A percentile compares a stretch with the other conserved stretches of the same genome.
Evolutionary conservation across 129 eudicot genomes (phyloP).

Genomic region (Escallonia rubra): DNA sequence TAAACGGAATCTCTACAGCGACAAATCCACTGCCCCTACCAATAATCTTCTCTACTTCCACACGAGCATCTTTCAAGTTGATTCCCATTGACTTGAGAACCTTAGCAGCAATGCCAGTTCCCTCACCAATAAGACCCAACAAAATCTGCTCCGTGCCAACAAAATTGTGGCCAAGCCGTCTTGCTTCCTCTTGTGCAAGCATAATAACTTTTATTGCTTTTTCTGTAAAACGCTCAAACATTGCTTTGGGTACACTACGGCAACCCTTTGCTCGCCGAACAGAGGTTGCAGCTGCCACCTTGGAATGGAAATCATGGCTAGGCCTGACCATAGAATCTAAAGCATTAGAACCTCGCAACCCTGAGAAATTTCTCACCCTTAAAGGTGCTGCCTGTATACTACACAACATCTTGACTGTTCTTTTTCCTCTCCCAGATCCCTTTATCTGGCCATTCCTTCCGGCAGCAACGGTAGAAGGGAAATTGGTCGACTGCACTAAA

Average conservation of each 20-base stretch:
- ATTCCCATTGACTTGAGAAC: constrained; percentile 93
- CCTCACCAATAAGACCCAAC: constrained; percentile 86
- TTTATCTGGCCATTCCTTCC: constrained; percentile 36
- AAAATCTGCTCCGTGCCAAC: constrained; percentile 84
- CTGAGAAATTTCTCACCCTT: constrained; percentile 44
- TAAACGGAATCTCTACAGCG: constrained; percentile 86
- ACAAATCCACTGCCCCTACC: constrained; percentile 96
- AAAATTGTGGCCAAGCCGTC: constrained; percentile 79
- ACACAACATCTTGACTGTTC: constrained; percentile 43
- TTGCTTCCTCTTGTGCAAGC: constrained; percentile 98
- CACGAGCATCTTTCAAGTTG: constrained; percentile 88
- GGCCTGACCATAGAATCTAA: constrained; percentile 42
- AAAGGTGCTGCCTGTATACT: constrained; percentile 29
- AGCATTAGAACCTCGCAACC: constrained; percentile 62
- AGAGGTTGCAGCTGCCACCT: constrained; percentile 52
- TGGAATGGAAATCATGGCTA: constrained; percentile 49
- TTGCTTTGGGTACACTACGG: constrained; percentile 57
- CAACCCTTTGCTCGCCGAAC: constrained; percentile 37
- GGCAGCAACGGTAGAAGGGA: constrained; percentile 52
- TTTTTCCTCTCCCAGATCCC: constrained; percentile 43
- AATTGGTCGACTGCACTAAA: constrained; percentile 64
- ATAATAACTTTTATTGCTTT: constrained; percentile 88
- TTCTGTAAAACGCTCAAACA: constrained; percentile 91
- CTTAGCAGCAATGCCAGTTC: constrained; percentile 93
- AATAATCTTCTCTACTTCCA: constrained; percentile 84